Percentiles rank a stretch among this genome's conserved stretches.
Conservation (phyloP, 2,329 filamentous ascomycete genomes). For the Alternaria dauci region DNA sequence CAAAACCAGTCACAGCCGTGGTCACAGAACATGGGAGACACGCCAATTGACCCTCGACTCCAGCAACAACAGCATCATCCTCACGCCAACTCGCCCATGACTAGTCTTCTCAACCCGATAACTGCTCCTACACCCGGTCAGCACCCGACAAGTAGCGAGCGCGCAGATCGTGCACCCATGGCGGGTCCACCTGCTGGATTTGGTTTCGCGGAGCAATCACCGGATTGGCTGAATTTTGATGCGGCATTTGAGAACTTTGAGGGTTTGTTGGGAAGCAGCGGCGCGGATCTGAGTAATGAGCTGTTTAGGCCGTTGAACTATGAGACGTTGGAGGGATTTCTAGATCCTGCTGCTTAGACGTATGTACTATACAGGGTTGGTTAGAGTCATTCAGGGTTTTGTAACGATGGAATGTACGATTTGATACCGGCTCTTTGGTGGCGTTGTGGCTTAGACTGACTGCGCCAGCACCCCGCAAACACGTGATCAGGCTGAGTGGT, state of each 20-base stretch:
- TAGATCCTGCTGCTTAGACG: constrained; percentile 36
- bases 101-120: constrained; percentile 41
- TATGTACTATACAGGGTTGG: neutral
- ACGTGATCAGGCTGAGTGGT: neutral
- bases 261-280: constrained; percentile 48
- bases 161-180: constrained; percentile 39
- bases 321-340: constrained; percentile 44
- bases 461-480: neutral
- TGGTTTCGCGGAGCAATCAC: constrained; percentile 45
- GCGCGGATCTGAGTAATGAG: constrained; percentile 51
- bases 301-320: constrained; percentile 49
- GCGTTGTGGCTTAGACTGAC: neutral
- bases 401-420: neutral
- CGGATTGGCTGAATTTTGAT: constrained; percentile 53
- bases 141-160: constrained; percentile 50
- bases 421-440: no score
- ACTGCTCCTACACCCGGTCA: constrained; percentile 42
- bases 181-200: constrained; percentile 30
- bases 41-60: constrained; percentile 46
- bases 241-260: constrained; percentile 53
- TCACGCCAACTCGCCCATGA: constrained; percentile 38
- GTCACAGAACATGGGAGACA: constrained; percentile 33
- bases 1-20: constrained; percentile 29
- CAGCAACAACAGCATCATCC: constrained; percentile 31
- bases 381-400: neutral